Conservation (phyloP, 1,139 yeast genomes). For the Geotrichum bryndzae region DNA sequence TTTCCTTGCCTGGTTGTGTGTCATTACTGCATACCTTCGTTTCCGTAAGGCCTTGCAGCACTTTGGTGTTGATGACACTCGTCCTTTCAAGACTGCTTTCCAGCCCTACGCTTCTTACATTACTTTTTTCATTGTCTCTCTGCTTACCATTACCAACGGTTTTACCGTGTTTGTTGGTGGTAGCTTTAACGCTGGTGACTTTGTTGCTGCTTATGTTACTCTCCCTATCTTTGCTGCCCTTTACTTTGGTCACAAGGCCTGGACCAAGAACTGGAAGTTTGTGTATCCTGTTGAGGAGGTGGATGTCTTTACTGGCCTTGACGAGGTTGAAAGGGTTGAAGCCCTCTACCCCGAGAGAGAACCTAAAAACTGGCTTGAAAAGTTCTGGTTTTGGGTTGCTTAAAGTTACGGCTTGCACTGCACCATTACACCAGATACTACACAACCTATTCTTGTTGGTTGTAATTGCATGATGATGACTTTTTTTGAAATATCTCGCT, state of each 20-base stretch:
- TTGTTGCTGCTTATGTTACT: constrained; percentile 51
- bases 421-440: not conserved
- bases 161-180: constrained; percentile 55
- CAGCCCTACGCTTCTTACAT: constrained; percentile 47
- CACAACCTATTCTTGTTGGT: not conserved
- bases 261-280: constrained; percentile 42
- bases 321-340: constrained; percentile 45
- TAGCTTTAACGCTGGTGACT: constrained; percentile 45
- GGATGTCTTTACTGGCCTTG: constrained; percentile 48
- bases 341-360: constrained; percentile 33
- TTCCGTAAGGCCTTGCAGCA: constrained; percentile 47
- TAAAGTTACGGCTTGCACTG: constrained; percentile 13
- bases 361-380: constrained; percentile 38
- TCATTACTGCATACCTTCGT: constrained; percentile 44
- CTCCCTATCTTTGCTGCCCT: constrained; percentile 44
- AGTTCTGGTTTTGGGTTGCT: constrained; percentile 42
- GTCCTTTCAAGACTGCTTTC: constrained; percentile 42
- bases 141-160: constrained; percentile 63
- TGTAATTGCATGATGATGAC: not conserved
- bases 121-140: constrained; percentile 41
- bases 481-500: not conserved
- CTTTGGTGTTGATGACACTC: constrained; percentile 26
- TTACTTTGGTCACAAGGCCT: constrained; percentile 49
- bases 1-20: constrained; percentile 42
- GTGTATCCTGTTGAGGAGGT: constrained; percentile 41